phyloP scores from a whole-genome alignment of 768 basidiomycete genomes.

The Pleurotus eryngii region DNA sequence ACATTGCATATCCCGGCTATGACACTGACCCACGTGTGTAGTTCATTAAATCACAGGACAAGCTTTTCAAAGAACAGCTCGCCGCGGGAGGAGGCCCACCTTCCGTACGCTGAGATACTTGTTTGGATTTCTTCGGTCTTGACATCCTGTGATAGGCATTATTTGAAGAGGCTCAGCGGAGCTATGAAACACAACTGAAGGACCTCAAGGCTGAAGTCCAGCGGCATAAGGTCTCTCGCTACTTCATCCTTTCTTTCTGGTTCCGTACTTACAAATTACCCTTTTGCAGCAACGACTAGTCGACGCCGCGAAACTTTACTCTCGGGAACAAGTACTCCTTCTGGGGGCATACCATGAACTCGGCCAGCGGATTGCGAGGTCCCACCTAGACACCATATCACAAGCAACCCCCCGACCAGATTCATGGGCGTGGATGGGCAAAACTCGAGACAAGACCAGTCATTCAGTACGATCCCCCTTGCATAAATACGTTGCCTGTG shows the following conservation, averaged over 20 bases:
- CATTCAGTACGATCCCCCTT: not conserved
- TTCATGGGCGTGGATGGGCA: conserved; percentile 44
- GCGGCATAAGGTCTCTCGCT: conserved; percentile 46
- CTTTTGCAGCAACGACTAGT: conserved; percentile 39
- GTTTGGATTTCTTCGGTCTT: not conserved
- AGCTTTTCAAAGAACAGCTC: conserved; percentile 80
- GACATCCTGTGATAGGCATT: conserved; percentile 32
- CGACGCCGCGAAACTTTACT: conserved; percentile 61
- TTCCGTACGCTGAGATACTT: conserved; percentile 34
- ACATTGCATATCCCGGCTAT: not conserved
- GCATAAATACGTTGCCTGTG: not conserved
- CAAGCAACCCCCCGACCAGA: conserved; percentile 45
- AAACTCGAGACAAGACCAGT: conserved; percentile 6
- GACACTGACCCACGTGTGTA: conserved; percentile 25
- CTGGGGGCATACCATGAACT: conserved; percentile 67
- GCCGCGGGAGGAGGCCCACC: conserved; percentile 47
- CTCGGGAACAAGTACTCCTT: conserved; percentile 80
- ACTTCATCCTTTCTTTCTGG: too few relatives aligned
- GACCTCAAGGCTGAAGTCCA: conserved; percentile 62
- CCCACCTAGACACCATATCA: conserved; percentile 51
- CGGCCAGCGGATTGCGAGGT: conserved; percentile 62
- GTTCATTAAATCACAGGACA: conserved; percentile 94
- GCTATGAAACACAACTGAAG: conserved; percentile 61
- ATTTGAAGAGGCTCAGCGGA: conserved; percentile 72
- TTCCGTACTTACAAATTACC: not conserved